These are phyloP conservation scores for Phymatotrichopsis omnivora DNA, from an alignment of 2,329 filamentous ascomycete species.

Conservation along the genomic window DNA sequence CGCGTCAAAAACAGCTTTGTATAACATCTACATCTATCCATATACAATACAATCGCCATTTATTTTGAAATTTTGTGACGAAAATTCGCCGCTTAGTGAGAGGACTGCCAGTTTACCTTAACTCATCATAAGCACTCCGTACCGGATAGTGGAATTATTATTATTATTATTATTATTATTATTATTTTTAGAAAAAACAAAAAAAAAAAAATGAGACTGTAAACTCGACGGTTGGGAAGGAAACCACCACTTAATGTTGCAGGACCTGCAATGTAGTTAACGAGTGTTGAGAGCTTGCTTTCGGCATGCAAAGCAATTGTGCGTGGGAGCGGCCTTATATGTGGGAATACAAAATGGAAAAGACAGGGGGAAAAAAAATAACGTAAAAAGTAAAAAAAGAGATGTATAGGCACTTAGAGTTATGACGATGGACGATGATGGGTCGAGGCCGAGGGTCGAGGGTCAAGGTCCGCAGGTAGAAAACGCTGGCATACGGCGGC, in stretches of 20 bases:
- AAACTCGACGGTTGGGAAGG: background rate
- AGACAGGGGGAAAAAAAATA: background rate
- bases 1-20: too few species aligned
- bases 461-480: background rate
- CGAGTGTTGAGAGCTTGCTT: background rate
- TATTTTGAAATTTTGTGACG: too few species aligned
- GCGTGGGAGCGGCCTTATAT: background rate
- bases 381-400: background rate
- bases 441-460: background rate
- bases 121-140: too few species aligned
- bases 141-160: too few species aligned
- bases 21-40: too few species aligned
- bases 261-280: background rate
- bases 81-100: too few species aligned
- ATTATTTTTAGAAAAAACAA: too few species aligned
- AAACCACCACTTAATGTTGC: background rate
- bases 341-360: background rate
- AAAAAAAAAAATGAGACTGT: too few species aligned
- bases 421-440: background rate
- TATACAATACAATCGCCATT: too few species aligned
- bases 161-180: too few species aligned
- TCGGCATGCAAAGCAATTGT: background rate
- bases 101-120: too few species aligned
- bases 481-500: background rate
- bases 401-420: background rate